Conservation (phyloP, 306 rosid species). For the Astragalus glycyphyllos region DNA sequence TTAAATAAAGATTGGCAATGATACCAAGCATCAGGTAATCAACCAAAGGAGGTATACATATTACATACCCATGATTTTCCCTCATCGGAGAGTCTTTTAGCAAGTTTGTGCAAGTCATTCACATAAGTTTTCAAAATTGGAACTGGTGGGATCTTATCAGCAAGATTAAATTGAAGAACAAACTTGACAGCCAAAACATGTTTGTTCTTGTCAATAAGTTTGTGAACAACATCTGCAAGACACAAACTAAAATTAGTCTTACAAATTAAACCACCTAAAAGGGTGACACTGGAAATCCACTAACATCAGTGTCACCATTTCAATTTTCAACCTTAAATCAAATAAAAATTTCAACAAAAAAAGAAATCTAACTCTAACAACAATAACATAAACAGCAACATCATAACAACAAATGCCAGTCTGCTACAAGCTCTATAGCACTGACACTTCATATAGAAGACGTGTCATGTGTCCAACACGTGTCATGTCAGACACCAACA, state of each 20-base stretch:
- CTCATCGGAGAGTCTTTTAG: conserved; percentile 59
- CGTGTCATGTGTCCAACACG: too few relatives aligned
- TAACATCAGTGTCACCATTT: background rate
- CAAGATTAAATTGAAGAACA: conserved; percentile 70
- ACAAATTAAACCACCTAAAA: conserved; percentile 37
- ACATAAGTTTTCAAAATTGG: conserved; percentile 71
- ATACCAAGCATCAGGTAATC: conserved; percentile 6
- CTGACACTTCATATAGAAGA: too few relatives aligned
- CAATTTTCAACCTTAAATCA: conserved; percentile 18
- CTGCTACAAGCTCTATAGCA: background rate
- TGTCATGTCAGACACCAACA: too few relatives aligned
- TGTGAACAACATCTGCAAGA: conserved; percentile 72
- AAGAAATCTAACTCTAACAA: background rate
- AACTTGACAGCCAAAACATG: conserved; percentile 72
- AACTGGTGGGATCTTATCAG: conserved; percentile 69
- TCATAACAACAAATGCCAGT: background rate
- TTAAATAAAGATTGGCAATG: conserved; percentile 38
- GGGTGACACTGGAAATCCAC: conserved; percentile 33
- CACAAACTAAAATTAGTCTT: conserved; percentile 21
- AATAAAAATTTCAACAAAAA: background rate
- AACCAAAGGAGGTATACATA: conserved; percentile 1
- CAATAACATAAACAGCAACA: background rate
- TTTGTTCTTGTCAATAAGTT: conserved; percentile 64
- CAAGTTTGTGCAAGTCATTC: conserved; percentile 61
- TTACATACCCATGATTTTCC: conserved; percentile 69